Evolutionary conservation across 176 grass and related monocot species (phyloP), one percentile per base, ranked within the genome.

Genomic region (Leersia perrieri): DNA sequence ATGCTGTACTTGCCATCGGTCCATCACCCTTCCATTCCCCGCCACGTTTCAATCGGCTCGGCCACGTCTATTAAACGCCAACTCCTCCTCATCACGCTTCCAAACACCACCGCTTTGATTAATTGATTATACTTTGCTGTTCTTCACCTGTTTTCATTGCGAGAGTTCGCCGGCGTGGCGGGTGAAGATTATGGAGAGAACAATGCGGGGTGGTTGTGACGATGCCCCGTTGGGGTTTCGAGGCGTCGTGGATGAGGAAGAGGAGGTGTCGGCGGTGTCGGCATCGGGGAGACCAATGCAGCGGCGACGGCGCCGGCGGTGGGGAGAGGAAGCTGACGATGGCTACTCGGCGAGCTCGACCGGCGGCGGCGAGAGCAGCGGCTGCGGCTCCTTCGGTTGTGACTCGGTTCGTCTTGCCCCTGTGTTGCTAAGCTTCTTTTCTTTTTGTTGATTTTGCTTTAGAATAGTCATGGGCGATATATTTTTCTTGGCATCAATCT

Each of bases 261-360:
- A 39, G 11, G 74, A 32, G 12, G 73, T 22, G 5, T 81, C 15
- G 28, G 63, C n/a, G 40, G 82, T 40, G 85, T 73, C 49, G 51
- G 84, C 78, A 30, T 78, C 82, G 23, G 66, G 33, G 66, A 38
- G 66, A 45, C 35, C 45, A 67, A 47, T 77, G 83, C 82, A 16
- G 61, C 61, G 38, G 78, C 78, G 53, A 11, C 44, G 60, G n/a
- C 41, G 71, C 9, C 77, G 73, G 29, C 42, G 58, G 44, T 72
- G 88, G 83, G 78, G 66, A 53, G 78, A 33, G 23, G 88, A 60
- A 30, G 73, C 68, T 28, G 83, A 73, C 30, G 83, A 86, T 66
- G 30, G 83, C 66, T 90, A 51, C 78, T 86, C 88, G 29, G 60
- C 67, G 30, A 90, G 77, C 73, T 85, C 87, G 33, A 85, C 82